These are phyloP conservation scores for Paragyromitra xinjiangensis DNA, from an alignment of 495 filamentous ascomycete genomes.

Conservation along the genomic window DNA sequence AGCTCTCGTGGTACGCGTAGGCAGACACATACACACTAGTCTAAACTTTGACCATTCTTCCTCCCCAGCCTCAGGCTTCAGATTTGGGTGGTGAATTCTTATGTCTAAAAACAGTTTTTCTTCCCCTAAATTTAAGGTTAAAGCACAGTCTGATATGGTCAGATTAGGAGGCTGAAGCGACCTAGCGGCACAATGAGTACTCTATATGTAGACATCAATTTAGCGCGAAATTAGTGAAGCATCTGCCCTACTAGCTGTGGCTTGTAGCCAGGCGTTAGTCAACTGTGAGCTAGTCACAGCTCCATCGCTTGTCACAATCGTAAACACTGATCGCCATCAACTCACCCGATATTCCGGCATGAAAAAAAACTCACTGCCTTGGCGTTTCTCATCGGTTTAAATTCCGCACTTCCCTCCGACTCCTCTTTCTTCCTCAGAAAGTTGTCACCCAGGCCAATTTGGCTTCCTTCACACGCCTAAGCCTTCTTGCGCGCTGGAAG, in stretches of 20 bases:
- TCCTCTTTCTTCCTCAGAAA: constrained; percentile 45
- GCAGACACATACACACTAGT: not conserved
- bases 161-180: not conserved
- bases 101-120: not conserved
- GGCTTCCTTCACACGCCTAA: constrained; percentile 49
- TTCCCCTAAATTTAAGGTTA: constrained; percentile 1
- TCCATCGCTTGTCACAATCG: not conserved
- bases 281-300: constrained; percentile 7
- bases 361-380: constrained; percentile 22
- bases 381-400: constrained; percentile 32
- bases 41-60: not conserved
- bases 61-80: not conserved
- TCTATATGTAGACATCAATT: not conserved
- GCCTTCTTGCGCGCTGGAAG: constrained; percentile 47
- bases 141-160: not conserved
- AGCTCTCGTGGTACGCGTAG: not conserved
- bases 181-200: not conserved
- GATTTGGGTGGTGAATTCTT: not conserved
- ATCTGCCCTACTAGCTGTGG: not conserved
- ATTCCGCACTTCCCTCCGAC: constrained; percentile 41
- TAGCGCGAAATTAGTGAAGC: not conserved
- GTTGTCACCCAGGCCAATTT: constrained; percentile 53
- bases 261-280: not conserved
- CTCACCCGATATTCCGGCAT: not conserved
- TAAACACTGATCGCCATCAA: constrained; percentile 10